Base-by-base conservation (phyloP, 2,329 filamentous ascomycete species). In the Pestalotiopsis sp. region DNA sequence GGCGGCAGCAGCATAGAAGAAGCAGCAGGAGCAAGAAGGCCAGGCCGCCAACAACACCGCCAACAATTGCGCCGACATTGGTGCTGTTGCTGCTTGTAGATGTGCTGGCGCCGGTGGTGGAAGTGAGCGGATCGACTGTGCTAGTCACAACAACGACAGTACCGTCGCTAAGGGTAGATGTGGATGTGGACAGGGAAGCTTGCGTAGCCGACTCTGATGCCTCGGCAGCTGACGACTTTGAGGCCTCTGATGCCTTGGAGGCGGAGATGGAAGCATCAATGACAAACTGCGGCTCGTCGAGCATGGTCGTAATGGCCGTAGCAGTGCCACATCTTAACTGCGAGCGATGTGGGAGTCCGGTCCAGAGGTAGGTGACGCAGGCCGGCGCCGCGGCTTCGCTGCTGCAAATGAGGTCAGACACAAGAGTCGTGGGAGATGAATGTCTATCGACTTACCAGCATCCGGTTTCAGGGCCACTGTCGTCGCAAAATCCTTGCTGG, bases 341-440 rank as follows among this genome's bases (percentile, higher is more conserved):
- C 66, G 74, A 79, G 23, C 76, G 76, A 3, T 72, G 66, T 0
- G 80, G 76, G 1, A 71, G 20, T 56, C 77, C 79, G 0, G 78
- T 76, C 80, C 80, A 83, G 61, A 82, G 65, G 66, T 78, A 80
- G 0, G 79, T 82, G 3, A 76, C 77, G 71, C 81, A 83, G 12
- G 76, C 77, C 1, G 75, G 75, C 25, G 73, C 63, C 4, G 66
- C 64, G 4, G 70, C 66, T 36, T 68, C 6, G 49, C 71, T 52
- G 36, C 72, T 75, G 68, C 14, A 58, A 36, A 61, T 1, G 27
- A 38, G 27, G 11, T 49, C 4, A 61, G 52, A 17, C 14, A 62
- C 66, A 66, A 25, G 52, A 20, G 14, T 2, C 36, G 6, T 11
- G 25, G 17, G 31, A 36, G 31, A 61, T 17, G 31, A 36, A 4